Evolutionary conservation across 2,329 filamentous ascomycete genomes (phyloP), one percentile per base, ranked within the genome.

Genomic region (Xylaria sp.): DNA sequence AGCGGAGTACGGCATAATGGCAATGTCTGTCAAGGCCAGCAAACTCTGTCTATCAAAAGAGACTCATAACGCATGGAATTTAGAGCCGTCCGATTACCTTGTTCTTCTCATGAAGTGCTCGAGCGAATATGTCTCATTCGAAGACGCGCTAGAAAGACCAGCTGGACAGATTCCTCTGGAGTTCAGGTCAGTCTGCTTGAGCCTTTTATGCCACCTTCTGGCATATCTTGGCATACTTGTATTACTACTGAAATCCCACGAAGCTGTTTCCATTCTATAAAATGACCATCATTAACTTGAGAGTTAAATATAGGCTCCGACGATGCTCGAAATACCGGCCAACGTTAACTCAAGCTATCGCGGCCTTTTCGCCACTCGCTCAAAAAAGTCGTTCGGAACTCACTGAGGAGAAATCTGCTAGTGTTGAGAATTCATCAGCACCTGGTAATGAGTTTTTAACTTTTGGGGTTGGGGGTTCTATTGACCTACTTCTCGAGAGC

Each of bases 271-370:
- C n/a, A n/a, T n/a, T n/a, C n/a, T n/a, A n/a, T n/a, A n/a, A 35
- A 35, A 10, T 35, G 32, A 35, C 10, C 8, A 10, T 10, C 10
- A 35, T 35, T 35, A 10, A 35, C 32, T 35, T 35, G 1, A 35
- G 32, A 35, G 8, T 35, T 35, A 35, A 35, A 35, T 35, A 35
- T 35, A 35, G 32, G 6, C 84, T 96, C 27, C 92, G 92, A 1
- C 87, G 92, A 63, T 91, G 91, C 74, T 81, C 85, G n/a, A 84
- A 80, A 3, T 93, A 94, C 78, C 96, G 94, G 74, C 93, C 93
- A 0, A 88, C 86, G 0, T 60, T 85, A 0, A 72, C 81, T 2
- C 85, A 90, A 57, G 88, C 87, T 1, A 80, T 84, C 40, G 76
- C 81, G 5, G 84, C 85, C 0, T 91, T 92, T 72, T 32, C 44